These are phyloP conservation scores for Citrus hindsii DNA, from an alignment of 345 rosid genomes.

Conservation along the genomic window DNA sequence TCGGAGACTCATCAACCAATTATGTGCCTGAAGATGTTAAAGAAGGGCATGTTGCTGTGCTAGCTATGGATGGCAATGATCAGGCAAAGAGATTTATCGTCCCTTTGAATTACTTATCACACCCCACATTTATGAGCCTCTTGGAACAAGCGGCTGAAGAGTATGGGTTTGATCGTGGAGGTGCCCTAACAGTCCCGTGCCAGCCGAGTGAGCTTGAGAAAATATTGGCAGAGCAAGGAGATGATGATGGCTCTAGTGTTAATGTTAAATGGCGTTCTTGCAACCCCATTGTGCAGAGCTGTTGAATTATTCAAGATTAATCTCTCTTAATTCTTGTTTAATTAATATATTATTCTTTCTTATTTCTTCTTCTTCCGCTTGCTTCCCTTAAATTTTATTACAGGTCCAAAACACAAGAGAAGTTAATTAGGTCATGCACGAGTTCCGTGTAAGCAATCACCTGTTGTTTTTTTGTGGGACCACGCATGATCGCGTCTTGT, in stretches of 20 bases:
- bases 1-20: neutral
- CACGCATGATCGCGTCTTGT: neutral
- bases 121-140: constrained; percentile 42
- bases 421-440: neutral
- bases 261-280: neutral
- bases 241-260: neutral
- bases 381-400: too few species aligned
- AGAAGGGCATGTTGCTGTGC: constrained; percentile 67
- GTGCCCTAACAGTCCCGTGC: constrained; percentile 45
- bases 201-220: constrained; percentile 36
- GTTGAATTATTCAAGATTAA: neutral
- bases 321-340: neutral
- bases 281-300: neutral
- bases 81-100: constrained; percentile 52
- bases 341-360: neutral
- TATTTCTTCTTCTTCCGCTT: neutral
- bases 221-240: constrained; percentile 26
- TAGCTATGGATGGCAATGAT: constrained; percentile 42
- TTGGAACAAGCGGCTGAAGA: constrained; percentile 51
- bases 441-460: neutral
- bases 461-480: neutral
- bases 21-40: constrained; percentile 64
- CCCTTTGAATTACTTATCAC: constrained; percentile 44
- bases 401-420: neutral
- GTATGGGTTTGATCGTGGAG: constrained; percentile 42